phyloP scores from a whole-genome alignment of 2,329 filamentous ascomycete species.

The Verticillium tricorpus region DNA sequence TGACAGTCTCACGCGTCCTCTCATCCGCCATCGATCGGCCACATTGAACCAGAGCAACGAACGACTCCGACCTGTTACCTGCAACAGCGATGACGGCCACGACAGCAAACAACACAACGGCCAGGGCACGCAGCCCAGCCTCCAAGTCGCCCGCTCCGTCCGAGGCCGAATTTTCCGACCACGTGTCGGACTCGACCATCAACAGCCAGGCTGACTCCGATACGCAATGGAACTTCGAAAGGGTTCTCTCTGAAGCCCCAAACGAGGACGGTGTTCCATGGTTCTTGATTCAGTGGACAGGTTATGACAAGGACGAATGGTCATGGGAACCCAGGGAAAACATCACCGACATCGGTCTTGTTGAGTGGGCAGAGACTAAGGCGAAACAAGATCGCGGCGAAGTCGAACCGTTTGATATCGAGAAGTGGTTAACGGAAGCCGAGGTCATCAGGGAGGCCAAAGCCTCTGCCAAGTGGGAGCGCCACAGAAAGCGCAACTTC shows the following conservation, averaged over 20 bases:
- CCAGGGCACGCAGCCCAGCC: not conserved
- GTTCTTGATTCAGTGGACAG: constrained; percentile 34
- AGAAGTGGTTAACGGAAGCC: constrained; percentile 16
- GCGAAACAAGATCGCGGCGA: constrained; percentile 26
- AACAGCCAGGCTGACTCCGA: constrained; percentile 28
- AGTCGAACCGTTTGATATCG: constrained; percentile 31
- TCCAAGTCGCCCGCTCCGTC: not conserved
- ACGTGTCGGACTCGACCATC: constrained; percentile 27
- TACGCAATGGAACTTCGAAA: constrained; percentile 45
- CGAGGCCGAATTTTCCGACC: constrained; percentile 16
- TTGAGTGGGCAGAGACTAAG: constrained; percentile 39
- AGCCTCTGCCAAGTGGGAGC: constrained; percentile 1
- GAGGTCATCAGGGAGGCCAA: constrained; percentile 8
- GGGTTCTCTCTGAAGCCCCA: constrained; percentile 42
- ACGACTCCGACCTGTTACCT: too few species aligned
- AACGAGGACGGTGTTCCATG: constrained; percentile 16
- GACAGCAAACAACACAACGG: not conserved
- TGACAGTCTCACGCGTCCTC: too few species aligned
- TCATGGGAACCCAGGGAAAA: constrained; percentile 48
- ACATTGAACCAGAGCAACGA: too few species aligned
- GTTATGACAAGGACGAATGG: constrained; percentile 27
- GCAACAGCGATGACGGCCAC: not conserved
- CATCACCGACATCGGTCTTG: constrained; percentile 31
- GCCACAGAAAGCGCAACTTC: constrained; percentile 7
- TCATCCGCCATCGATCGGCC: too few species aligned